Percentiles rank a stretch among this genome's conserved stretches.
phyloP scores from a whole-genome alignment of 106 monocot species.

The Acorus calamus region DNA sequence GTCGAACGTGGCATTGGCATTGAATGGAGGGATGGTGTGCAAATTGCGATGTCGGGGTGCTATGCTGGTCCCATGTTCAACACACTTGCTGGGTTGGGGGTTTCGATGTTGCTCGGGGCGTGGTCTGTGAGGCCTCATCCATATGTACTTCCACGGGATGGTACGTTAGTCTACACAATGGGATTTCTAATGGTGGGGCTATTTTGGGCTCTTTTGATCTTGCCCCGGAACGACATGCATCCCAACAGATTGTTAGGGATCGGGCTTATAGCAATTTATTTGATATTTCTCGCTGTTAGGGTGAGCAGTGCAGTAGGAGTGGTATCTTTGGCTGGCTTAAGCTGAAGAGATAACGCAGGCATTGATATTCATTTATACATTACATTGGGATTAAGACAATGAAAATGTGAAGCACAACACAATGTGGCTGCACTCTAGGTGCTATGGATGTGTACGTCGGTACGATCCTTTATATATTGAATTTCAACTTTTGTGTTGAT shows the following conservation, averaged over 20 bases:
- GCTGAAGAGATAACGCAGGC: too few species aligned
- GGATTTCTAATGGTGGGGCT: slow-evolving; percentile 60
- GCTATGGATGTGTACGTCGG: too few species aligned
- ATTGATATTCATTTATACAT: too few species aligned
- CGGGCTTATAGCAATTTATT: slow-evolving; percentile 58
- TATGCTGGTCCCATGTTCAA: slow-evolving; percentile 99
- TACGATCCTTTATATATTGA: too few species aligned
- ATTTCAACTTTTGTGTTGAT: too few species aligned
- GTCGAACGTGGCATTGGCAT: slow-evolving; percentile 77
- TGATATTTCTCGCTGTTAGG: slow-evolving; percentile 48
- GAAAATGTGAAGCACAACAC: too few species aligned
- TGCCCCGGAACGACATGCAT: slow-evolving; percentile 50
- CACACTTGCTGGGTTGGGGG: slow-evolving; percentile 80
- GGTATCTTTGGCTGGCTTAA: slow-evolving; percentile 25
- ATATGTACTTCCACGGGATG: slow-evolving; percentile 55
- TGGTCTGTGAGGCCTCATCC: slow-evolving; percentile 35
- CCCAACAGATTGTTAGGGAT: slow-evolving; percentile 54
- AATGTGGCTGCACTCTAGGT: too few species aligned
- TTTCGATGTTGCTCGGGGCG: slow-evolving; percentile 69
- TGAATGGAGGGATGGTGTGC: slow-evolving; percentile 84
- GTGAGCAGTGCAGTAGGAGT: slow-evolving; percentile 40
- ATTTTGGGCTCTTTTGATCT: slow-evolving; percentile 47
- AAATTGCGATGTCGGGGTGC: slow-evolving; percentile 97
- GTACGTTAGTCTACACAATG: slow-evolving; percentile 60
- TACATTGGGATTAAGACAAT: too few species aligned